phyloP scores from a whole-genome alignment of 2,329 filamentous ascomycete species.

The Orbilia oligospora region DNA sequence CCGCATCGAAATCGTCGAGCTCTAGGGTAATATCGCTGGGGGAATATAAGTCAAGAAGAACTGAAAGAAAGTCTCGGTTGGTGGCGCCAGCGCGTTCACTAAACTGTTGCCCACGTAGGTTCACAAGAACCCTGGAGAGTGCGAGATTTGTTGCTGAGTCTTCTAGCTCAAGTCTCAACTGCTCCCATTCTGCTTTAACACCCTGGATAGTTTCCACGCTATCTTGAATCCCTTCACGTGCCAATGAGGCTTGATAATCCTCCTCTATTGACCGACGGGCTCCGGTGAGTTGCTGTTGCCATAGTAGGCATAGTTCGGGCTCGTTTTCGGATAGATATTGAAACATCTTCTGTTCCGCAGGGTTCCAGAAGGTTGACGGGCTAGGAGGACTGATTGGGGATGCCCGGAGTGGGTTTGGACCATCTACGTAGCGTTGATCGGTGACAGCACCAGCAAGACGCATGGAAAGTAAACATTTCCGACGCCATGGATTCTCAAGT shows the following conservation, averaged over 20 bases:
- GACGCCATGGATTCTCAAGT: constrained; percentile 26
- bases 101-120: constrained; percentile 3
- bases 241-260: constrained; percentile 20
- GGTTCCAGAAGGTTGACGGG: background rate
- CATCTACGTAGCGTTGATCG: constrained; percentile 36
- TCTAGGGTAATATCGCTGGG: constrained; percentile 35
- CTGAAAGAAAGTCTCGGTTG: constrained; percentile 18
- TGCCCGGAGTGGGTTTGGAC: constrained; percentile 26
- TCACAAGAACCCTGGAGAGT: constrained; percentile 32
- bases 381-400: background rate
- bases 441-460: constrained; percentile 30
- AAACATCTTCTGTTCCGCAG: constrained; percentile 23
- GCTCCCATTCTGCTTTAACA: constrained; percentile 30
- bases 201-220: constrained; percentile 7
- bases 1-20: constrained; percentile 41
- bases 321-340: constrained; percentile 15
- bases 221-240: constrained; percentile 22
- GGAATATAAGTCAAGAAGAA: constrained; percentile 18
- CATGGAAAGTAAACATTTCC: constrained; percentile 39
- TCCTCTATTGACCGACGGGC: constrained; percentile 33
- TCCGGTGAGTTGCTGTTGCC: constrained; percentile 6
- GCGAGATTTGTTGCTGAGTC: constrained; percentile 48
- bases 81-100: constrained; percentile 21
- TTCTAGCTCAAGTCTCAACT: constrained; percentile 31
- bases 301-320: constrained; percentile 17